These are phyloP conservation scores for Geosmithia putterillii DNA, from an alignment of 2,329 filamentous ascomycete species.

Conservation along the genomic window DNA sequence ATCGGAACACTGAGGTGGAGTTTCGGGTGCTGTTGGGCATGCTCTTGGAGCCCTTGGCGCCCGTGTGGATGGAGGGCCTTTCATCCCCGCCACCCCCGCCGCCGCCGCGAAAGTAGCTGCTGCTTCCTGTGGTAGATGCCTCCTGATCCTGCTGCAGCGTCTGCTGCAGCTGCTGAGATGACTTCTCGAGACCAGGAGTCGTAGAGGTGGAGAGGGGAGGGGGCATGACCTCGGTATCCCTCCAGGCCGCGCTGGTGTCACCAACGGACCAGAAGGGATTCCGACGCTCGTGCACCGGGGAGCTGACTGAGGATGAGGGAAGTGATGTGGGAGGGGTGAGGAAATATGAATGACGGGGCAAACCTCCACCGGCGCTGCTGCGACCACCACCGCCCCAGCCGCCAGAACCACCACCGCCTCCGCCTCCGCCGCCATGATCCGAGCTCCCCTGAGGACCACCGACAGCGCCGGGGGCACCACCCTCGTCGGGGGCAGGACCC, in stretches of 20 bases:
- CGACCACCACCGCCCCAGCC: too few species aligned
- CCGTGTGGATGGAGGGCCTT: too few species aligned
- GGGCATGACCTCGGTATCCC: background rate
- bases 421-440: too few species aligned
- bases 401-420: too few species aligned
- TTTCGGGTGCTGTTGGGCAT: background rate
- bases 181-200: background rate
- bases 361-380: too few species aligned
- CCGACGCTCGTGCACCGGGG: background rate
- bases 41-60: background rate
- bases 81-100: too few species aligned
- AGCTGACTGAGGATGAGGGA: slow-evolving; percentile 23
- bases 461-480: too few species aligned
- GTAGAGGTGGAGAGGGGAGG: background rate
- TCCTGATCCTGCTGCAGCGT: background rate
- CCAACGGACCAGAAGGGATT: background rate
- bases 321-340: slow-evolving; percentile 46
- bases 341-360: slow-evolving; percentile 29
- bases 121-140: background rate
- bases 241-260: background rate
- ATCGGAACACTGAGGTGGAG: background rate
- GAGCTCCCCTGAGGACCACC: too few species aligned
- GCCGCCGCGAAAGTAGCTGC: too few species aligned
- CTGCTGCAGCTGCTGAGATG: background rate
- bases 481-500: background rate